Evolutionary conservation across 768 basidiomycete species (phyloP).

Genomic region (Omphalotus guepiniiformis): DNA sequence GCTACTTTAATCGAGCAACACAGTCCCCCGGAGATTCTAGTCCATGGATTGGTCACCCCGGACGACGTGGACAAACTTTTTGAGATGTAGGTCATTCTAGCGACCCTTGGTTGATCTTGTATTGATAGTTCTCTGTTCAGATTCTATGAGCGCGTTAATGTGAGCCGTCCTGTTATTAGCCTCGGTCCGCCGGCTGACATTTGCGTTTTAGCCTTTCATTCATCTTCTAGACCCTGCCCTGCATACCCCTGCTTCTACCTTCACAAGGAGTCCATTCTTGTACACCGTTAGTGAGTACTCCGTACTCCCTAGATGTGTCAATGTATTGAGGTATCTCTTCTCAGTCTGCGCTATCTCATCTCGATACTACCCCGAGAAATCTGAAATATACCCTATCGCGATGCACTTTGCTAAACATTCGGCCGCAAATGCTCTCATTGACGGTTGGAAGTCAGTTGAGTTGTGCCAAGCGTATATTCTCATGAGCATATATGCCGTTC

Average conservation of each 20-base stretch:
- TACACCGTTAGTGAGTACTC: conserved; percentile 74
- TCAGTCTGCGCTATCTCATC: conserved; percentile 85
- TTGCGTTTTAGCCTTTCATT: conserved; percentile 50
- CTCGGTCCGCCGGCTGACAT: background rate
- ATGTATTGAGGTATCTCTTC: background rate
- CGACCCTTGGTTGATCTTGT: background rate
- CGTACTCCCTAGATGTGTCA: background rate
- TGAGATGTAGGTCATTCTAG: conserved; percentile 55
- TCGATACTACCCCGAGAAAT: conserved; percentile 72
- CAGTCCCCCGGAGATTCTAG: conserved; percentile 76
- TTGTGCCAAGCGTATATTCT: conserved; percentile 89
- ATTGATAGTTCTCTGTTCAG: conserved; percentile 28
- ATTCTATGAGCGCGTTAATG: conserved; percentile 69
- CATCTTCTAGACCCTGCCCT: conserved; percentile 77
- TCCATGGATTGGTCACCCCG: conserved; percentile 74
- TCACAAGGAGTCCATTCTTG: conserved; percentile 82
- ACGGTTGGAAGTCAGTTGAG: conserved; percentile 84
- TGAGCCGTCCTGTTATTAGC: conserved; percentile 26
- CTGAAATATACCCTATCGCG: conserved; percentile 81
- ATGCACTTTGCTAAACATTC: conserved; percentile 88
- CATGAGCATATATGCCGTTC: conserved; percentile 78
- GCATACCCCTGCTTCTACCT: conserved; percentile 76
- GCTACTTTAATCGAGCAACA: conserved; percentile 73
- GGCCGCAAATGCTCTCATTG: conserved; percentile 74
- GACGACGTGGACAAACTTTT: conserved; percentile 83